phyloP scores from a whole-genome alignment of 2,329 filamentous ascomycete species.

The Colletotrichum lini region DNA sequence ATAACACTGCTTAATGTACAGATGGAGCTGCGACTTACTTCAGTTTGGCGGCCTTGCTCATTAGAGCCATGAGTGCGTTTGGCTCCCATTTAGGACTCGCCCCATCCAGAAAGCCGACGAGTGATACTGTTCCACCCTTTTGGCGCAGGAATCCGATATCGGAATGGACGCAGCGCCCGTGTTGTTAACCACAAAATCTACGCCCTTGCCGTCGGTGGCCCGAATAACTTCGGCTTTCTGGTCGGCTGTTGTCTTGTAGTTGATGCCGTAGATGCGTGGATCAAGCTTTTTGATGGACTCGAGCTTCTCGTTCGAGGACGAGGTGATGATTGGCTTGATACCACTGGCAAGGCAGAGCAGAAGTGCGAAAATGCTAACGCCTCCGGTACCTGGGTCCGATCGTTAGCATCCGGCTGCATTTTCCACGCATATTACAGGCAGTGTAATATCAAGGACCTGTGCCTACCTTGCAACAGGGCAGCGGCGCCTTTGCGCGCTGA shows the following conservation, averaged over 20 bases:
- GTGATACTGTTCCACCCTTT: constrained; percentile 12
- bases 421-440: too few relatives aligned
- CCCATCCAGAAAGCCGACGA: constrained; percentile 28
- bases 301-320: constrained; percentile 49
- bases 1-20: too few relatives aligned
- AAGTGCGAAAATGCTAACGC: constrained; percentile 48
- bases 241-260: constrained; percentile 45
- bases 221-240: constrained; percentile 42
- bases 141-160: constrained; percentile 41
- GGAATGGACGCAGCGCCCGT: constrained; percentile 44
- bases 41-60: constrained; percentile 25
- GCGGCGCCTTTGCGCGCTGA: neutral
- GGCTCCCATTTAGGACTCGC: constrained; percentile 6
- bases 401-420: neutral
- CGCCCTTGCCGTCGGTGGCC: constrained; percentile 46
- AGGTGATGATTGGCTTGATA: constrained; percentile 48
- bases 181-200: constrained; percentile 49
- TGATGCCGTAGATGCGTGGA: constrained; percentile 43
- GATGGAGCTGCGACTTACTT: neutral
- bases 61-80: constrained; percentile 21
- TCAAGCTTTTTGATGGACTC: constrained; percentile 43
- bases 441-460: neutral
- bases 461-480: constrained; percentile 29
- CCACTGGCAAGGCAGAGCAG: constrained; percentile 46
- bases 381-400: constrained; percentile 45